A percentile compares a stretch with the other conserved stretches of the same genome.
Conservation (phyloP, 805 yeast species). For the Isabelozyma pseudorhagii region DNA sequence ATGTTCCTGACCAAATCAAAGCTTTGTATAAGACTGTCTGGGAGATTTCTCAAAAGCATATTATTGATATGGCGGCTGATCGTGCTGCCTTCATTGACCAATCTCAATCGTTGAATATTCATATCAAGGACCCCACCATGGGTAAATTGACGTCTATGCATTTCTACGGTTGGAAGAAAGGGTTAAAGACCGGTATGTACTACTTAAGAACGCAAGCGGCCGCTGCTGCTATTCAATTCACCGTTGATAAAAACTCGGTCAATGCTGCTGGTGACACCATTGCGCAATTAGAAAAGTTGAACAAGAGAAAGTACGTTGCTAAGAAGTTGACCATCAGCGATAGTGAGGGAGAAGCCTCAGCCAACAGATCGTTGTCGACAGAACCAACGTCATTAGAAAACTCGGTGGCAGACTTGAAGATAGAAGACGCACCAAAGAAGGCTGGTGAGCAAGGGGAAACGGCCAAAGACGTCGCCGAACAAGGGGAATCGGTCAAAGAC, state of each 20-base stretch:
- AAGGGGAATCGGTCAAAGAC: conserved; percentile 5
- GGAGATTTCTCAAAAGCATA: conserved; percentile 58
- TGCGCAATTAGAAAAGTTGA: conserved; percentile 37
- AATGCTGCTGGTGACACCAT: conserved; percentile 35
- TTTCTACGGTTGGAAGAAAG: conserved; percentile 98
- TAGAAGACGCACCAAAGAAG: conserved; percentile 16
- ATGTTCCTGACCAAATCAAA: conserved; percentile 53
- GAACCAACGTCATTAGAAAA: conserved; percentile 43
- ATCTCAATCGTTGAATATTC: conserved; percentile 89
- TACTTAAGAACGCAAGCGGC: conserved; percentile 98
- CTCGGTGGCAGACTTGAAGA: conserved; percentile 44
- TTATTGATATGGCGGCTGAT: conserved; percentile 66
- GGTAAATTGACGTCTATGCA: conserved; percentile 97
- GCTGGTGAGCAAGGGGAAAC: conserved; percentile 1
- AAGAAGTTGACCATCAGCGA: conserved; percentile 7
- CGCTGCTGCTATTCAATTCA: conserved; percentile 90
- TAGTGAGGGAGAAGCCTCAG: conserved; percentile 18
- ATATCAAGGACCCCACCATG: conserved; percentile 87
- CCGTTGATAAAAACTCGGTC: conserved; percentile 45
- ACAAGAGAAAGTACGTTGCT: conserved; percentile 35
- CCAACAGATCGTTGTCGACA: conserved; percentile 28
- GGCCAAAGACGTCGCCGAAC: conserved; percentile 9
- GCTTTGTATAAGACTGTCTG: conserved; percentile 58
- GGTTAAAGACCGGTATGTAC: conserved; percentile 98
- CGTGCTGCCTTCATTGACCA: conserved; percentile 84